Evolutionary conservation across 768 basidiomycete genomes (phyloP).

Genomic region (Fomitopsis pulvina): DNA sequence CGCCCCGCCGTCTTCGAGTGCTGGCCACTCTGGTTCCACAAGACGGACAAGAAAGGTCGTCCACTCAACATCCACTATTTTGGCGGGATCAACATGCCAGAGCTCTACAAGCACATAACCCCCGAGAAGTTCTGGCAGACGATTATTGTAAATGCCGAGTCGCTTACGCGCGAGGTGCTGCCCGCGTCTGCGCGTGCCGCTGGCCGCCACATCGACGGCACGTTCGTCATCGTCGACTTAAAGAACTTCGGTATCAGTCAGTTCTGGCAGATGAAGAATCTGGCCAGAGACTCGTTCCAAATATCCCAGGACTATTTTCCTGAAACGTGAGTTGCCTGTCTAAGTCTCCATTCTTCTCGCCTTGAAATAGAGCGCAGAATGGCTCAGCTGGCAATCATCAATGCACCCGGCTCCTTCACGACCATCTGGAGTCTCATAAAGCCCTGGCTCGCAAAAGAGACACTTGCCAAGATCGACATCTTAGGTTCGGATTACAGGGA

Average conservation of each 20-base stretch:
- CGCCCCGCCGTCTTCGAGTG: conserved; percentile 63
- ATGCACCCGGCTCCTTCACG: conserved; percentile 68
- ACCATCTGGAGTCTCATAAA: conserved; percentile 65
- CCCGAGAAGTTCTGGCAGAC: conserved; percentile 40
- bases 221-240: conserved; percentile 63
- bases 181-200: conserved; percentile 58
- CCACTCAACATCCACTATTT: conserved; percentile 65
- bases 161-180: conserved; percentile 56
- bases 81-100: conserved; percentile 43
- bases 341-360: not conserved
- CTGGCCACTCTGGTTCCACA: conserved; percentile 79
- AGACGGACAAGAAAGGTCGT: conserved; percentile 75
- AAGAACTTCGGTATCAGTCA: conserved; percentile 61
- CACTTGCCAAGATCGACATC: conserved; percentile 59
- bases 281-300: conserved; percentile 59
- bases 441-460: conserved; percentile 71
- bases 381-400: conserved; percentile 66
- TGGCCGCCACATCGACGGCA: conserved; percentile 41
- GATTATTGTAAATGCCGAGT: conserved; percentile 60
- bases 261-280: conserved; percentile 71
- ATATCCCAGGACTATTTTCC: conserved; percentile 77
- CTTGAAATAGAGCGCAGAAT: conserved; percentile 35
- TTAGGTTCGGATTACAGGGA: conserved; percentile 54
- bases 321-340: conserved; percentile 47
- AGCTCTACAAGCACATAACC: conserved; percentile 24